Base-by-base conservation (phyloP, 805 yeast genomes). In the Ogataea populi-albae region DNA sequence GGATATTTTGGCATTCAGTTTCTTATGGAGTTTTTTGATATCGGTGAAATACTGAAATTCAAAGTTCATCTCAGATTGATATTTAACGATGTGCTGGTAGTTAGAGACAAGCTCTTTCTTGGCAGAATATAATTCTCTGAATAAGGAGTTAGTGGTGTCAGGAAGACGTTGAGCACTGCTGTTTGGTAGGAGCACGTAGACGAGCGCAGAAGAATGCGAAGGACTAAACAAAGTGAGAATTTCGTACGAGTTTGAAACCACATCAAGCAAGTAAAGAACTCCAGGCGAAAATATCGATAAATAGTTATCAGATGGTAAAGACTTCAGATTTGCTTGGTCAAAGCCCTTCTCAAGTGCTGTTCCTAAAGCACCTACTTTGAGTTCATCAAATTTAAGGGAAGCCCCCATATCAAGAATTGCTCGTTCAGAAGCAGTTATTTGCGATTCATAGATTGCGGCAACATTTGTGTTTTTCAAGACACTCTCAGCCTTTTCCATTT, bases 281-380 rank as follows among this genome's bases (percentile, higher is more conserved):
- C 75, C 79, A 67, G 81, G 66, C 5, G 66, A 59, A 46, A 81
- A 76, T 23, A 69, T 61, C 32, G 66, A 61, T 45, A 87, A 61
- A 49, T 87, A 86, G 27, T 66, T 59, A 3, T 66, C 68, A 10
- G 73, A 54, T 4, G 76, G 74, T 5, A 71, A 62, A 35, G 62
- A 54, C 19, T 65, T 63, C 36, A 75, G 56, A 56, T 80, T 79
- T 33, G 75, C 75, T 37, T 74, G 53, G 10, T 82, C 77, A 59
- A 94, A 94, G 1, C 98, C 98, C 40, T 74, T 72, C 48, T 86
- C 88, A 38, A 93, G 64, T 19, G 96, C 95, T 50, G 73, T 76
- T 6, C 97, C 95, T 7, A 94, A 65, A 0, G 88, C 78, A 6
- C 97, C 96, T n/a, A 86, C 74, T 37, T 73, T 69, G 1, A 77